phyloP scores from a whole-genome alignment of 495 filamentous ascomycete genomes.

The Hyaloscypha hepaticicola region DNA sequence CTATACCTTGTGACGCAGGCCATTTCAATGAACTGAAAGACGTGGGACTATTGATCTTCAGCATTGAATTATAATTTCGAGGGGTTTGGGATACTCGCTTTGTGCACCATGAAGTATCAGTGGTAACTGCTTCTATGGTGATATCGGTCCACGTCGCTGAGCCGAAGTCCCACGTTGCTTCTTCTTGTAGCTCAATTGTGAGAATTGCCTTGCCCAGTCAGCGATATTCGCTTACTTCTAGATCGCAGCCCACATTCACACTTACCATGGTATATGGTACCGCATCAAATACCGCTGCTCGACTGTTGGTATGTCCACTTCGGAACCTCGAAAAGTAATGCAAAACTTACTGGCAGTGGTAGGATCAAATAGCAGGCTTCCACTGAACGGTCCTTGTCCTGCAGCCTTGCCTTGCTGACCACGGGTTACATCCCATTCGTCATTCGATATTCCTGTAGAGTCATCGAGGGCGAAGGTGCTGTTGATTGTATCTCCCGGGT shows the following conservation, averaged over 20 bases:
- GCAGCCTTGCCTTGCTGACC: background rate
- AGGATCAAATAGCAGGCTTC: background rate
- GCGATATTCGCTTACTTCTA: background rate
- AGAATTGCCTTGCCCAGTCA: background rate
- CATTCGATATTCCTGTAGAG: too few species aligned
- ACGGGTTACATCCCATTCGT: too few species aligned
- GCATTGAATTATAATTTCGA: background rate
- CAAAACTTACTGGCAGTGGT: background rate
- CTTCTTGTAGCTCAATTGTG: background rate
- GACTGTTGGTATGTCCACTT: background rate
- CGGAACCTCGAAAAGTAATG: background rate
- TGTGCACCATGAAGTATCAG: background rate
- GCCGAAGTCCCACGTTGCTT: background rate
- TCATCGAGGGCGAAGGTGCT: too few species aligned
- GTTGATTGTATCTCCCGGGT: too few species aligned
- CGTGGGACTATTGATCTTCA: background rate
- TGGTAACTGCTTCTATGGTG: background rate
- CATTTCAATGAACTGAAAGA: background rate
- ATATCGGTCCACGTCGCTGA: background rate
- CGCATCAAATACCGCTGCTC: background rate
- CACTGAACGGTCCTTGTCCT: background rate
- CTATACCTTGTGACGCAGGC: background rate
- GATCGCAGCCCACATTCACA: background rate
- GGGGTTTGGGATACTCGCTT: background rate
- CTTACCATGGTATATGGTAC: background rate